phyloP scores from a whole-genome alignment of 2,329 filamentous ascomycete genomes.

The Neopestalotiopsis sp. region DNA sequence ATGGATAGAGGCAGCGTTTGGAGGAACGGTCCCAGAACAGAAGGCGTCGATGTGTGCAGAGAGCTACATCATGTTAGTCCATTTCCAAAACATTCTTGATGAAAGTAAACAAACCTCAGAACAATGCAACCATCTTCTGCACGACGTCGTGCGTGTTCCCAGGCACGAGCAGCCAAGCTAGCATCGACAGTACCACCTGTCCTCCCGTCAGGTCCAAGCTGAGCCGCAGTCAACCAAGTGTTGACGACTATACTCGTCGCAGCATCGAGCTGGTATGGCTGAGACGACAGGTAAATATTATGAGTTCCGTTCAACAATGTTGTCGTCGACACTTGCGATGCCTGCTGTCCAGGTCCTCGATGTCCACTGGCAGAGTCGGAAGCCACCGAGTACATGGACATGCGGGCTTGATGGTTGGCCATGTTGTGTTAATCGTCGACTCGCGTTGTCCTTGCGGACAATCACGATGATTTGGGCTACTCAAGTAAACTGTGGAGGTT shows the following conservation, averaged over 20 bases:
- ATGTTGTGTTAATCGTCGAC: slow-evolving; percentile 45
- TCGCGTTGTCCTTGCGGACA: slow-evolving; percentile 47
- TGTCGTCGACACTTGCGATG: slow-evolving; percentile 87
- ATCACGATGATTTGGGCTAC: slow-evolving; percentile 36
- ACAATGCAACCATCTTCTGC: slow-evolving; percentile 96
- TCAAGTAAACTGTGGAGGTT: not conserved
- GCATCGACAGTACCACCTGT: slow-evolving; percentile 81
- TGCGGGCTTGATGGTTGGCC: slow-evolving; percentile 59
- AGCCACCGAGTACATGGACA: slow-evolving; percentile 73
- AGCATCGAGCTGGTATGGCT: slow-evolving; percentile 86
- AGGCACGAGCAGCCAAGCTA: slow-evolving; percentile 79
- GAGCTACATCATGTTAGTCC: slow-evolving; percentile 61
- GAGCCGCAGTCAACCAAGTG: slow-evolving; percentile 87
- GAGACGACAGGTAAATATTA: slow-evolving; percentile 81
- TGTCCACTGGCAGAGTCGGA: slow-evolving; percentile 66
- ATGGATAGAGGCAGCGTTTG: slow-evolving; percentile 80
- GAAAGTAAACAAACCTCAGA: slow-evolving; percentile 71
- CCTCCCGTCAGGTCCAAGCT: slow-evolving; percentile 70
- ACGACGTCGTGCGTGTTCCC: slow-evolving; percentile 94
- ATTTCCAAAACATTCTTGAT: not conserved
- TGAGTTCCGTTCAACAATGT: slow-evolving; percentile 92
- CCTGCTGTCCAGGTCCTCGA: slow-evolving; percentile 67
- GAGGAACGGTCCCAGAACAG: slow-evolving; percentile 81
- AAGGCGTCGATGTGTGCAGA: slow-evolving; percentile 87
- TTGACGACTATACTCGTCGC: slow-evolving; percentile 93